Percentiles rank a stretch among this genome's conserved stretches.
phyloP scores from a whole-genome alignment of 2,329 filamentous ascomycete genomes.

The Chrysoporthe puriensis region DNA sequence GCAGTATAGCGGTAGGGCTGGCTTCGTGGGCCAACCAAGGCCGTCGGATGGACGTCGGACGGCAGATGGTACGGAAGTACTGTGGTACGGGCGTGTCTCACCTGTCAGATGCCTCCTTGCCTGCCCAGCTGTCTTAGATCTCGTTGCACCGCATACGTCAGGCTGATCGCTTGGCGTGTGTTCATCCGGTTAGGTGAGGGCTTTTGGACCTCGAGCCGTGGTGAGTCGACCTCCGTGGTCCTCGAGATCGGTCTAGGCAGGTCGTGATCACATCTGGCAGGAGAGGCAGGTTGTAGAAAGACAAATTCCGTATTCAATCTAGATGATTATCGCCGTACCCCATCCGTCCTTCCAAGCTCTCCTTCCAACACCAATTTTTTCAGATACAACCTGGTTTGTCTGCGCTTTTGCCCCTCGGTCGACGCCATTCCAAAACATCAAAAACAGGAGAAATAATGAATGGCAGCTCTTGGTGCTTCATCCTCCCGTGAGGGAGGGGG shows the following conservation, averaged over 20 bases:
- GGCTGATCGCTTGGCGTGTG: slow-evolving; percentile 15
- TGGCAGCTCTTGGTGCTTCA: slow-evolving; percentile 22
- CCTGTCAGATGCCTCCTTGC: slow-evolving; percentile 21
- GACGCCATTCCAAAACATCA: slow-evolving; percentile 9
- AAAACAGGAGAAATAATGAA: slow-evolving; percentile 21
- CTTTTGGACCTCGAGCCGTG: background rate
- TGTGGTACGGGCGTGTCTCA: slow-evolving; percentile 1
- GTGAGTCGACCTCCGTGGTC: too few species aligned
- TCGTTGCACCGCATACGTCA: slow-evolving; percentile 24
- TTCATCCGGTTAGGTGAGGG: background rate
- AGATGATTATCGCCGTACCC: slow-evolving; percentile 21
- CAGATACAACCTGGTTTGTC: slow-evolving; percentile 17
- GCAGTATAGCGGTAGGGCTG: slow-evolving; percentile 16
- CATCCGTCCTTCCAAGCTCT: background rate
- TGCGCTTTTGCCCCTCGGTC: background rate
- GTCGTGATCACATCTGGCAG: background rate
- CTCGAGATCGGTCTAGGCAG: too few species aligned
- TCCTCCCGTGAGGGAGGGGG: slow-evolving; percentile 23
- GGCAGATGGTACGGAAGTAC: background rate
- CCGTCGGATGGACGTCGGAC: slow-evolving; percentile 1
- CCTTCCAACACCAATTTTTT: slow-evolving; percentile 7
- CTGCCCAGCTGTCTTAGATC: slow-evolving; percentile 17
- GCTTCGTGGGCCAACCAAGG: background rate
- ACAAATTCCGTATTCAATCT: slow-evolving; percentile 17
- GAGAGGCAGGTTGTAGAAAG: background rate